Base-by-base conservation (phyloP, 805 yeast genomes). In the Ogataea thermomethanolica region DNA sequence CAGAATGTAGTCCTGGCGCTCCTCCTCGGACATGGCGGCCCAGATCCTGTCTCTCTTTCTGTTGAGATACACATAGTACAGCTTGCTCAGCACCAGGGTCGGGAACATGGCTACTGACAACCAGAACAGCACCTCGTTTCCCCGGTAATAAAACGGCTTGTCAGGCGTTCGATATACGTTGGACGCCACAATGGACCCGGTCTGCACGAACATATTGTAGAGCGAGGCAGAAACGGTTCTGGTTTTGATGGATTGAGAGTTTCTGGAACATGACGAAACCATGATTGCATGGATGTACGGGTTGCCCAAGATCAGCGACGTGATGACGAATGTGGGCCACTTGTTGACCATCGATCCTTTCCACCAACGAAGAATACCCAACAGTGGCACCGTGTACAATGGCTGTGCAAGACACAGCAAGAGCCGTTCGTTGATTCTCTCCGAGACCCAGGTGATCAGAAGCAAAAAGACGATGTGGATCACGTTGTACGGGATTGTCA, bases 181-280 rank as follows among this genome's bases (percentile, higher is more conserved):
- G 7, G 79, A 64, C 3, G 78, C 63, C 8, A 74, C 62, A 35
- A 83, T 77, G 13, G 66, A 58, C 1, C 79, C 82, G 0, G 76
- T 65, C 54, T 83, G 89, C 1, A 76, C 76, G 55, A 70, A 73
- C 69, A 81, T 79, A 51, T 81, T 83, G 53, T 76, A 80, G 33
- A 82, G 42, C 0, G 88, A 79, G 0, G 86, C 76, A 10, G 82
- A 71, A 4, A 82, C 78, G 0, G 88, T 75, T 49, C 90, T 65
- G 2, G 77, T 64, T n/a, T 81, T 61, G 21, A 82, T 83, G 1
- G 81, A 68, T 55, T 77, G 74, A 8, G 86, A 71, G 50, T 81
- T 81, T 22, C 74, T 58, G 0, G 88, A 79, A 41, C 78, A 71
- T 79, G 85, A 77, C 21, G 75, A 64, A 21, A 77, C 80, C 44